Conservation (phyloP, 192 early-diverging fungal genomes). For the Lobulomyces angularis region DNA sequence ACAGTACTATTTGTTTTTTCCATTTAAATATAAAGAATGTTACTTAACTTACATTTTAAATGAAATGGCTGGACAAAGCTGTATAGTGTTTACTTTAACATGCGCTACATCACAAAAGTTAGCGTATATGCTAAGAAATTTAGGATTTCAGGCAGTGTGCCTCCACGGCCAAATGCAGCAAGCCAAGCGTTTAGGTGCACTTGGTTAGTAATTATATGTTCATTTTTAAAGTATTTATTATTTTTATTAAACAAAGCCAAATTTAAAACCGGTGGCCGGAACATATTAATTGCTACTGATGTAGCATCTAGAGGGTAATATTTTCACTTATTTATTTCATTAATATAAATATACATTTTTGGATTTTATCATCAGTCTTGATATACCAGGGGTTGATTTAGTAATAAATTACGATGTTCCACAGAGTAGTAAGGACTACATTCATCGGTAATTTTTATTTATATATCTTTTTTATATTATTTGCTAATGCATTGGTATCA, state of each 20-base stretch:
- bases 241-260: no score
- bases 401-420: slow-evolving; percentile 97
- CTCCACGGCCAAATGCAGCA: slow-evolving; percentile 88
- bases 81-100: slow-evolving; percentile 88
- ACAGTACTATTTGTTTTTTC: slow-evolving; percentile 96
- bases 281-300: slow-evolving; percentile 88
- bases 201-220: no score
- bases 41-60: slow-evolving; percentile 89
- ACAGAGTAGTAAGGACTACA: slow-evolving; percentile 73
- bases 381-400: slow-evolving; percentile 91
- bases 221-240: no score
- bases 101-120: slow-evolving; percentile 77
- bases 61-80: slow-evolving; percentile 75
- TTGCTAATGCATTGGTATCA: no score
- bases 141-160: slow-evolving; percentile 89
- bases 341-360: background rate
- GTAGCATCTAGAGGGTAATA: slow-evolving; percentile 57
- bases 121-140: slow-evolving; percentile 72
- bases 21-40: slow-evolving; percentile 88
- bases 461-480: no score
- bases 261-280: slow-evolving; percentile 82
- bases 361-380: slow-evolving; percentile 53
- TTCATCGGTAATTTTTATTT: no score
- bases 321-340: background rate
- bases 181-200: slow-evolving; percentile 80